Evolutionary conservation across 257 asterid genomes (phyloP), one percentile per base, ranked within the genome.

Genomic region (Jacaranda copaia): DNA sequence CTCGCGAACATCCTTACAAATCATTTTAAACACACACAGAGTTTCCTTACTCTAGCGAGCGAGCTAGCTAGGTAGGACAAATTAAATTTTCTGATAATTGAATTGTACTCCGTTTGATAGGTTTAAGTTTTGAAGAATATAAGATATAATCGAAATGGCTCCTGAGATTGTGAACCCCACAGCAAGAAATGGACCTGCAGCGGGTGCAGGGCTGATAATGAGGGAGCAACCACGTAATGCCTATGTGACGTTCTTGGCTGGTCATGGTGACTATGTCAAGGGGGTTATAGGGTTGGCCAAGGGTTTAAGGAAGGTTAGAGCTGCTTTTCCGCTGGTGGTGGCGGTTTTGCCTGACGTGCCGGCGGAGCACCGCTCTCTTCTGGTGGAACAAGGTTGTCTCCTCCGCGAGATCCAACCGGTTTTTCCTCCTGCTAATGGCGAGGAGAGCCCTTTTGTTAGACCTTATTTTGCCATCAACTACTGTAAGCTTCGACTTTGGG

Each of bases 261-360:
- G 91, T 0, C 74, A 78, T 11, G 91, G 89, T 0, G 91, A 85
- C 77, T 87, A 87, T 20, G 84, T 87, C 16, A 85, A 83, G 49
- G 91, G 91, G 1, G 89, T 83, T 7, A 66, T 83, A 19, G 89
- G 89, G 10, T 70, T 87, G 83, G 89, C 86, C 48, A 87, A 87
- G 78, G 91, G 91, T 8, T 58, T 87, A 77, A 77, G 89, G 77
- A 87, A 87, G 55, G 91, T 81, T 13, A 70, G 63, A 45, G 63
- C 89, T 46, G 80, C 78, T 39, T 87, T 55, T 42, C 91, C 91
- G 1, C 74, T 87, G 11, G 89, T 87, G 48, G 89, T 87, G 83
- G 91, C 91, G 71, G 89, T 87, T n/a, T 42, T 87, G 56, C 89
- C 91, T 5, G 91, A 87, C 63, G 91, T 87, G 39, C 91, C 91